Base-by-base conservation (phyloP, 2,329 filamentous ascomycete genomes). In the Colletotrichum sansevieriae region DNA sequence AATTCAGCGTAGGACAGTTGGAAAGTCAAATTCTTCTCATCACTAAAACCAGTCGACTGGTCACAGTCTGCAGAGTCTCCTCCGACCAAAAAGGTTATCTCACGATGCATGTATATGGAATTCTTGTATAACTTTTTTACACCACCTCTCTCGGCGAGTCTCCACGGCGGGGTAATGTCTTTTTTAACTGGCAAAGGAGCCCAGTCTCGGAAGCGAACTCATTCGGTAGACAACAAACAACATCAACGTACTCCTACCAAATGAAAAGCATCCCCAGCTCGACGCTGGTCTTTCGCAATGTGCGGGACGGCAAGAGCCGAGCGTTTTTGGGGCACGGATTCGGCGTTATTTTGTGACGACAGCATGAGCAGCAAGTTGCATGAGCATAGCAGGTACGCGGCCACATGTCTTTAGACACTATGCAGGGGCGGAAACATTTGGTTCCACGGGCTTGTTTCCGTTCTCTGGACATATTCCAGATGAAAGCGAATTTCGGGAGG, bases 341-440 rank as follows among this genome's bases (percentile, higher is more conserved):
- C 70, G 75, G 73, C 73, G 73, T 73, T 78, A 41, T 65, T 65
- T 68, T 65, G 65, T 78, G 76, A 78, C 75, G 76, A 78, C 73
- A 77, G 77, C 77, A 81, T 77, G 79, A 80, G 75, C 74, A 78
- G 75, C 74, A 76, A 74, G 76, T 75, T 73, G 76, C 74, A 77
- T 74, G 70, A 74, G 65, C 72, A 74, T 70, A 73, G 49, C 61
- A 72, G 66, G 69, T 61, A 62, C 46, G 56, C 61, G 49, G 60
- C 55, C 57, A 51, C 47, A 65, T 49, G 55, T 66, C 61, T 63
- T 49, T 54, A n/a, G 56, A 43, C 65, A 69, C 55, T 55, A 44
- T 68, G 68, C 47, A 29, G 44, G 63, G 46, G 65, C 57, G 65
- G 61, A 46, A 70, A 58, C 65, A 65, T 43, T 51, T 46, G 51